These are phyloP conservation scores for Monosporascus sp. DNA, from an alignment of 2,329 filamentous ascomycete species.

Conservation along the genomic window DNA sequence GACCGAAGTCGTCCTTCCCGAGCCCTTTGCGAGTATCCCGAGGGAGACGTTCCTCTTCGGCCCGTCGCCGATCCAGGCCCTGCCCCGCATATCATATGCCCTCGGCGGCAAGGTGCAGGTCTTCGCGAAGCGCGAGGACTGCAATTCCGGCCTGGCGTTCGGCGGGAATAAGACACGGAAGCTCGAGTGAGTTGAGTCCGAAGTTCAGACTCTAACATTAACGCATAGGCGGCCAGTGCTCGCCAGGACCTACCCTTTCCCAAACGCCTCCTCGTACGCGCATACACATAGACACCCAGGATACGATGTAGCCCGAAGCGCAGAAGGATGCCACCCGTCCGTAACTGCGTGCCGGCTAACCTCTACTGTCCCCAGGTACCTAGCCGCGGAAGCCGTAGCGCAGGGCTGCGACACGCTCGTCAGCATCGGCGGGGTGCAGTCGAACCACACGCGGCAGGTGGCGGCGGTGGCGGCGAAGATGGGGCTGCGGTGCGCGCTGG, in stretches of 20 bases:
- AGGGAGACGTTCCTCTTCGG: slow-evolving; percentile 59
- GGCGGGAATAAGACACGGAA: slow-evolving; percentile 69
- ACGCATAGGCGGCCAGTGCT: too few species aligned
- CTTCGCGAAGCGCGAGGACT: slow-evolving; percentile 69
- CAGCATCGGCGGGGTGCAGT: slow-evolving; percentile 64
- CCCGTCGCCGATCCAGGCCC: slow-evolving; percentile 62
- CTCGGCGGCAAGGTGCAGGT: slow-evolving; percentile 57
- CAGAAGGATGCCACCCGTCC: background rate
- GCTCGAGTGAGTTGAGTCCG: slow-evolving; percentile 46
- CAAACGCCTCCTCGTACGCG: too few species aligned
- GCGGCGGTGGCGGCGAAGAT: slow-evolving; percentile 56
- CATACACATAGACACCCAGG: too few species aligned
- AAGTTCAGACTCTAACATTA: background rate
- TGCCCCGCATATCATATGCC: slow-evolving; percentile 59
- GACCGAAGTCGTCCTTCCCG: slow-evolving; percentile 44
- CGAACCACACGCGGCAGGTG: slow-evolving; percentile 66
- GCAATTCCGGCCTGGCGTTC: slow-evolving; percentile 62
- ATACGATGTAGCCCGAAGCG: too few species aligned
- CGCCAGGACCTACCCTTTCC: too few species aligned
- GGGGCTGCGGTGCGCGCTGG: slow-evolving; percentile 51
- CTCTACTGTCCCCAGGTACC: slow-evolving; percentile 41
- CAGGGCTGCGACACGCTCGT: slow-evolving; percentile 57
- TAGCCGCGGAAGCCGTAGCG: slow-evolving; percentile 57
- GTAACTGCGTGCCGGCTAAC: background rate
- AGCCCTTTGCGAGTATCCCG: slow-evolving; percentile 60